Conservation (phyloP, 1,284 basidiomycete species). For the Rhodotorula glutinis region DNA sequence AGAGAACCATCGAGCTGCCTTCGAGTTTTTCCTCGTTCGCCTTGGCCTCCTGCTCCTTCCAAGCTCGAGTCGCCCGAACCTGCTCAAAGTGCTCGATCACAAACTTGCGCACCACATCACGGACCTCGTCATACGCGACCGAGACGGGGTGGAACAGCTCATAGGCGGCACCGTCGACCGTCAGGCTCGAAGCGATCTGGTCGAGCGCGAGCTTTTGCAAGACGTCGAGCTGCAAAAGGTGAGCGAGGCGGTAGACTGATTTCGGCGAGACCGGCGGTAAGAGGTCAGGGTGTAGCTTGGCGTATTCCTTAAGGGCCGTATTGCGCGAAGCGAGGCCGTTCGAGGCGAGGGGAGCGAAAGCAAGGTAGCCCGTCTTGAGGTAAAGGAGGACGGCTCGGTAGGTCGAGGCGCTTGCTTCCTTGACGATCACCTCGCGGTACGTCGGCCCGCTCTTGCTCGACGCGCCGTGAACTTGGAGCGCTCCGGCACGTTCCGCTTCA, state of each 20-base stretch:
- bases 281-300: neutral
- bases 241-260: conserved; percentile 13
- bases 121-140: neutral
- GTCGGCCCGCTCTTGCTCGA: neutral
- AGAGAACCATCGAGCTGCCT: too few relatives aligned
- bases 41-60: neutral
- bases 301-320: fast-evolving
- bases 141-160: conserved; percentile 1
- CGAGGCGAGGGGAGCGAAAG: neutral
- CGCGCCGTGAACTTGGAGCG: too few relatives aligned
- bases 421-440: neutral
- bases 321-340: neutral
- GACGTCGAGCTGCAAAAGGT: neutral
- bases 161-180: neutral
- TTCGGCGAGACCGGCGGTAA: conserved; percentile 4
- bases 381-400: neutral
- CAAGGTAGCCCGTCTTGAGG: neutral
- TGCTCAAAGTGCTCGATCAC: neutral
- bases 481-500: neutral
- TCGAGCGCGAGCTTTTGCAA: neutral
- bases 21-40: too few relatives aligned
- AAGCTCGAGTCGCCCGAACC: neutral
- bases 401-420: neutral
- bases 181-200: neutral
- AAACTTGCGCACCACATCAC: neutral